These are phyloP conservation scores for Flammula alnicola DNA, from an alignment of 1,284 basidiomycete species.

Conservation along the genomic window DNA sequence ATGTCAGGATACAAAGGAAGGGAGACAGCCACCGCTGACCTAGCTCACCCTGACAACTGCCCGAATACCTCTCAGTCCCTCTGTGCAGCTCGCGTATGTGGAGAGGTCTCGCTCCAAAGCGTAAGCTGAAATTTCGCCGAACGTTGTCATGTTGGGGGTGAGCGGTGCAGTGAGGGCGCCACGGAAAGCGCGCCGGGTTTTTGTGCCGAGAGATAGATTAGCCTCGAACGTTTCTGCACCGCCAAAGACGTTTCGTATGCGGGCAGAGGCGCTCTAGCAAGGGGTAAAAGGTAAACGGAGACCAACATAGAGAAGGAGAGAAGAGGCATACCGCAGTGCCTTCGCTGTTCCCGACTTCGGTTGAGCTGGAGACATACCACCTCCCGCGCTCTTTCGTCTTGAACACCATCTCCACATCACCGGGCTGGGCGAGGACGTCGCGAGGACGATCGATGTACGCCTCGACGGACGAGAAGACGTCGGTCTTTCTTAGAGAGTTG, in stretches of 20 bases:
- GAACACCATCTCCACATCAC: constrained; percentile 87
- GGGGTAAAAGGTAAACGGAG: constrained; percentile 7
- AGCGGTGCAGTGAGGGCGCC: constrained; percentile 65
- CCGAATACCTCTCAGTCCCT: constrained; percentile 68
- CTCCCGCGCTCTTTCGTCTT: constrained; percentile 78
- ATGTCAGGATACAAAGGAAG: constrained; percentile 12
- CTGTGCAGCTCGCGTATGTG: constrained; percentile 70
- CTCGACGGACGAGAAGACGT: constrained; percentile 63
- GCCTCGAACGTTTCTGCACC: constrained; percentile 91
- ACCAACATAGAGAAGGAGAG: neutral
- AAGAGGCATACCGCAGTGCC: constrained; percentile 87
- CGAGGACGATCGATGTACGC: constrained; percentile 72
- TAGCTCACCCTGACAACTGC: constrained; percentile 71
- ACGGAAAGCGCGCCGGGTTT: constrained; percentile 85
- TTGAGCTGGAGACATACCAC: constrained; percentile 85
- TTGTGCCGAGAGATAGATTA: constrained; percentile 85
- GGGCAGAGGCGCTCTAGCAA: constrained; percentile 77
- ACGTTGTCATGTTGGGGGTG: constrained; percentile 60
- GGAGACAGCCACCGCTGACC: too few relatives aligned
- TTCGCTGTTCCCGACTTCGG: constrained; percentile 94
- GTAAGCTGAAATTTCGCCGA: constrained; percentile 65
- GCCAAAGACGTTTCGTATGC: constrained; percentile 88
- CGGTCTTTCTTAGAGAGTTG: constrained; percentile 38
- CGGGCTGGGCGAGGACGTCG: constrained; percentile 52
- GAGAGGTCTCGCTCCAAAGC: constrained; percentile 73